Conservation (phyloP, 1,284 basidiomycete genomes). For the Cutaneotrichosporon daszewskae region DNA sequence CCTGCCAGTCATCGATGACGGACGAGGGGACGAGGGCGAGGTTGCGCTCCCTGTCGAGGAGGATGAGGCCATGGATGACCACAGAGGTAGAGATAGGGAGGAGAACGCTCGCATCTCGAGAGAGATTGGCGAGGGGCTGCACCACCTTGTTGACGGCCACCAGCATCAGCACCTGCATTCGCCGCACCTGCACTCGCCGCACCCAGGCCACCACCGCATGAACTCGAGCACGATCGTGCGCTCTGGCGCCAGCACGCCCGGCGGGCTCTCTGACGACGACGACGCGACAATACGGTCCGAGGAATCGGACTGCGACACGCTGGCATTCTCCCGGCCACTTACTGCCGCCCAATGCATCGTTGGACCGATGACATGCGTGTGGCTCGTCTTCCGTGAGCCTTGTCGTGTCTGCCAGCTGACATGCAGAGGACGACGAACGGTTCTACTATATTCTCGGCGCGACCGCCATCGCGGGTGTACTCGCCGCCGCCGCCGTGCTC, state of each 20-base stretch:
- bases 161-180: too few relatives aligned
- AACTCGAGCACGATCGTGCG: constrained; percentile 1
- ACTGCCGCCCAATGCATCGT: constrained; percentile 71
- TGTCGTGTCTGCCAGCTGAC: constrained; percentile 5
- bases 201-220: neutral
- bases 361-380: constrained; percentile 70
- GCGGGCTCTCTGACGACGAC: constrained; percentile 4
- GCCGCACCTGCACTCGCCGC: constrained; percentile 6
- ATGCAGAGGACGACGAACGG: constrained; percentile 56
- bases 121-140: constrained; percentile 33
- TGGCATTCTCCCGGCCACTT: constrained; percentile 72
- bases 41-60: constrained; percentile 34
- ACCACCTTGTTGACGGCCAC: constrained; percentile 36
- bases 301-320: constrained; percentile 15
- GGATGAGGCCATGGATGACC: constrained; percentile 16
- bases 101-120: constrained; percentile 19
- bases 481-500: constrained; percentile 57
- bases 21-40: constrained; percentile 35
- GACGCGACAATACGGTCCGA: too few relatives aligned
- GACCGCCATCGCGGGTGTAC: constrained; percentile 53
- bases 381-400: constrained; percentile 64
- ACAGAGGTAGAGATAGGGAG: constrained; percentile 22
- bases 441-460: constrained; percentile 56
- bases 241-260: neutral
- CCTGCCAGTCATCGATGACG: constrained; percentile 70